Evolutionary conservation across 352 stramenopile genomes (phyloP), one percentile per base, ranked within the genome.

Genomic region (Globisporangium apiculatum): DNA sequence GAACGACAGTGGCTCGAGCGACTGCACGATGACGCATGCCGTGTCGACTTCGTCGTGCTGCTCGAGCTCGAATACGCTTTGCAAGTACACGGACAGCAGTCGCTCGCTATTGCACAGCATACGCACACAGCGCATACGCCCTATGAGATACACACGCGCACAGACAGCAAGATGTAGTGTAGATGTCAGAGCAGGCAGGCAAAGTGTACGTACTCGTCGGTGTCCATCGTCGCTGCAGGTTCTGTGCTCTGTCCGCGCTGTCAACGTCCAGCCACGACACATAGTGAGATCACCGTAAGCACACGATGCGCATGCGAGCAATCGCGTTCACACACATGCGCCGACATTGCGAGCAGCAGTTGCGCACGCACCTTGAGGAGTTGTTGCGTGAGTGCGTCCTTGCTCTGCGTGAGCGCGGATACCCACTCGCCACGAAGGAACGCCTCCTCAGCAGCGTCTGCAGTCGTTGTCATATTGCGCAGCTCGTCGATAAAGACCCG

Each of bases 51-150:
- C 77, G 18, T 76, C 74, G 43, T 82, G 59, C 48, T 73, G 47
- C 14, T 73, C 72, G 58, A 90, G 51, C 49, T 90, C 80, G 40
- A 88, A 90, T 9, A 88, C 57, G 8, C 67, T 64, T 53, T 87
- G 80, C 48, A 88, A 60, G 65, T 90, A 90, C 54, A 90, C 71
- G 0, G 75, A 80, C 53, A 88, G 48, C 42, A 87, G 52, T 7
- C 75, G 73, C 54, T 87, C 76, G 43, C 79, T 89, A 51, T 49
- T 10, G 48, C 7, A 9, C 54, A 48, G 24, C 2, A 31, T 31
- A 31, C 24, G 24, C 24, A 31, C 24, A 31, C 24, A 31, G 24
- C 24, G 24, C 24, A 31, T 31, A 31, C 3, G 24, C 24, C 2
- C 24, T 31, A 31, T 31, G n/a, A 43, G 7, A 17, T n/a, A 18